Conservation (phyloP, 2,329 filamentous ascomycete genomes). For the Piedraia hortae region DNA sequence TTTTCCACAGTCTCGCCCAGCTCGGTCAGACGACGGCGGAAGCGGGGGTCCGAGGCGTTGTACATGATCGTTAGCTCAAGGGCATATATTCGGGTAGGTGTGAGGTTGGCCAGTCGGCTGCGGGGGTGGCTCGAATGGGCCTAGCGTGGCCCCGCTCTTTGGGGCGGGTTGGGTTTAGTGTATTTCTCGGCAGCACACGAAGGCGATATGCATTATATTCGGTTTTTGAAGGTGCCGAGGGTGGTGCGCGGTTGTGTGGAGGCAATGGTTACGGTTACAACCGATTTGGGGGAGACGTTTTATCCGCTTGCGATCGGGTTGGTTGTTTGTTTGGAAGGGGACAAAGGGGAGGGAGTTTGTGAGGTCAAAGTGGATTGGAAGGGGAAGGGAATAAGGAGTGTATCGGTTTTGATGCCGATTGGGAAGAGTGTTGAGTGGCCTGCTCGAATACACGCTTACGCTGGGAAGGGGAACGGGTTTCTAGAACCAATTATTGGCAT, state of each 20-base stretch:
- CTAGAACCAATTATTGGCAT: slow-evolving; percentile 24
- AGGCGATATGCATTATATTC: no score
- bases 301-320: no score
- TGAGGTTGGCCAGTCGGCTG: slow-evolving; percentile 1
- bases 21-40: slow-evolving; percentile 82
- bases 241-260: slow-evolving; percentile 17
- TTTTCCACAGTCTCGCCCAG: slow-evolving; percentile 74
- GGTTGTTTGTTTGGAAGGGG: no score
- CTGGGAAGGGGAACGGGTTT: no score
- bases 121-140: no score
- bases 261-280: slow-evolving; percentile 34
- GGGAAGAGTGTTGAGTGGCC: slow-evolving; percentile 14
- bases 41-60: slow-evolving; percentile 46
- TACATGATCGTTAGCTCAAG: slow-evolving; percentile 20
- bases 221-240: slow-evolving; percentile 37
- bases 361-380: no score
- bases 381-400: no score
- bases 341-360: no score
- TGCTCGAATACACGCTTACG: slow-evolving; percentile 17
- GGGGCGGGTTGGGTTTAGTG: no score
- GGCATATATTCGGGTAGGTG: slow-evolving; percentile 1
- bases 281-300: slow-evolving; percentile 39
- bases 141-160: no score
- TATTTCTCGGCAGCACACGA: no score
- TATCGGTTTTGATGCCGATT: slow-evolving; percentile 17